A percentile compares a stretch with the other conserved stretches of the same genome.
These are phyloP conservation scores for Pythium phragmitis DNA, from an alignment of 352 stramenopile genomes.

Conservation along the genomic window DNA sequence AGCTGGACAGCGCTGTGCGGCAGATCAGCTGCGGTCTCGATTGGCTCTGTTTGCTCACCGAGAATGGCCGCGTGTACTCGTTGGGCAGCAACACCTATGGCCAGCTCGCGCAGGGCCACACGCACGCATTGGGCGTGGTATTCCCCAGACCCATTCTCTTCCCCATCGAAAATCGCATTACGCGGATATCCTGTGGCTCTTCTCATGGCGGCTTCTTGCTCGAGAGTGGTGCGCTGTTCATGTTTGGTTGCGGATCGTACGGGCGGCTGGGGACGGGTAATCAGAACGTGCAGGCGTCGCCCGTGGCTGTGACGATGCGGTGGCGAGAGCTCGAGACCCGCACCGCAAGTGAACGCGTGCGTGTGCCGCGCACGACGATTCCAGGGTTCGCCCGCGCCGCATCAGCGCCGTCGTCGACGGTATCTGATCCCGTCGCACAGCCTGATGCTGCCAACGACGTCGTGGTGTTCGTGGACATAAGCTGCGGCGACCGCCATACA, in stretches of 20 bases:
- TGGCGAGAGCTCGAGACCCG: conserved; percentile 37
- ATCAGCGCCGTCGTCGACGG: not conserved
- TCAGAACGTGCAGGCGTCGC: conserved; percentile 22
- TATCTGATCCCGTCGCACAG: not conserved
- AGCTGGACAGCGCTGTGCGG: conserved; percentile 43
- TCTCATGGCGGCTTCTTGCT: conserved; percentile 59
- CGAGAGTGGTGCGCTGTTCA: conserved; percentile 58
- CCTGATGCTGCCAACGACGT: conserved; percentile 29
- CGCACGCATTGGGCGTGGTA: conserved; percentile 10
- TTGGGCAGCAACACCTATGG: conserved; percentile 59
- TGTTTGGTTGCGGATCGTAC: conserved; percentile 68
- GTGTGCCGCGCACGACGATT: conserved; percentile 12
- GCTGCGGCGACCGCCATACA: conserved; percentile 70
- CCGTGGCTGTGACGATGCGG: conserved; percentile 37
- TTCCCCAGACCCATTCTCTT: conserved; percentile 34
- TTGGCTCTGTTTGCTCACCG: conserved; percentile 52
- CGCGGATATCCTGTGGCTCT: conserved; percentile 50
- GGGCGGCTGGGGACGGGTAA: conserved; percentile 49
- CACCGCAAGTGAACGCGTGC: not conserved
- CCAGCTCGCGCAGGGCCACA: conserved; percentile 56
- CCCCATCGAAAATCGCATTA: conserved; percentile 34
- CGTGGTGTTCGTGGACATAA: conserved; percentile 60
- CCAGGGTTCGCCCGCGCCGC: conserved; percentile 1
- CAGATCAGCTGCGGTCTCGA: conserved; percentile 47
- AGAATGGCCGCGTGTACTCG: conserved; percentile 46